Base-by-base conservation (phyloP, 2,329 filamentous ascomycete species). In the Aspergillus sp. region DNA sequence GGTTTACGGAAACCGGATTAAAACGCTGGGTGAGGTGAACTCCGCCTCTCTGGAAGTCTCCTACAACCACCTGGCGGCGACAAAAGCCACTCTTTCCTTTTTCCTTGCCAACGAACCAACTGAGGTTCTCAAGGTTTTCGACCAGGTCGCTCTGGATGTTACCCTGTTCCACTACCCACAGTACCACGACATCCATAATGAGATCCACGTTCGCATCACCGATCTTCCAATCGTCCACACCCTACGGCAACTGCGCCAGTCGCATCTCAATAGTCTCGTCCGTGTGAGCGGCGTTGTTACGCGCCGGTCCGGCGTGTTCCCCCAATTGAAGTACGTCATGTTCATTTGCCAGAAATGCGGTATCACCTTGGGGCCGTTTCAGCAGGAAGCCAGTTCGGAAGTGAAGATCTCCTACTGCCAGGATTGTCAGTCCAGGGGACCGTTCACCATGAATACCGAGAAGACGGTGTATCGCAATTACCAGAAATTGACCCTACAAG, bases 381-480 rank as follows among this genome's bases (percentile, higher is more conserved):
- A 94, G 55, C 91, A 98, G 53, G 91, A 98, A 64, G 91, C 89
- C 26, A 93, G 91, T 41, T 80, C 88, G 26, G 91, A 98, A 60
- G 88, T 98, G 54, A 94, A 89, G 64, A 85, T 98, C 48, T 85
- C 83, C 1, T 98, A 84, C 68, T 98, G 91, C 57, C 89, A 95
- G 55, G 91, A 84, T 57, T 98, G 91, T 63, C 89, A 96, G 63
- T 93, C 86, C 24, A 80, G 86, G 25, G 91, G 91, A 0, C 93
- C 91, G 0, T 98, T 98, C 55, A 93, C 81, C 0, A 69, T 98
- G 44, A 96, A 96, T 64, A 91, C 86, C 3, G 91, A 96, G 58
- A 93, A 94, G 69, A 98, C 91, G 0, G 83, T 98, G 11, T 98
- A 98, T 65, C 82, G 91, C 42, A 98, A 98, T 61, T 98, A 95